Evolutionary conservation across 345 rosid genomes (phyloP).

Genomic region (Cochlearia excelsa): DNA sequence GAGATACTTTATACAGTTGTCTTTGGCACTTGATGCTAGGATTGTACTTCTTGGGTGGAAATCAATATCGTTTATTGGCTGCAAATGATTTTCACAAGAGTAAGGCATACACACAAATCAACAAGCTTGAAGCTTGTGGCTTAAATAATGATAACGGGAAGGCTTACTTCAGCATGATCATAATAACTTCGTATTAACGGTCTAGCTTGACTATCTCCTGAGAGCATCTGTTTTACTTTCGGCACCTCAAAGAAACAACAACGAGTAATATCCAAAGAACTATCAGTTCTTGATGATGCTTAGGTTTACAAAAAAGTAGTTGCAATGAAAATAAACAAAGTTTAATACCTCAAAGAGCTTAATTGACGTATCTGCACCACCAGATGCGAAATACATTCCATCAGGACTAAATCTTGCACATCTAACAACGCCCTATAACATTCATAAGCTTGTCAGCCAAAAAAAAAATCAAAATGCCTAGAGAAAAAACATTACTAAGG

Average conservation of each 20-base stretch:
- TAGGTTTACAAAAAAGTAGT: neutral
- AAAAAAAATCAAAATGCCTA: neutral
- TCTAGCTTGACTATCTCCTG: constrained; percentile 61
- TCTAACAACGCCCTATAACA: constrained; percentile 67
- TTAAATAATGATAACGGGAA: neutral
- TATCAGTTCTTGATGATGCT: constrained; percentile 16
- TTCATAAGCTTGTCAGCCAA: constrained; percentile 13
- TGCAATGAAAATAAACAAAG: constrained; percentile 1
- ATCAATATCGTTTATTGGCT: constrained; percentile 85
- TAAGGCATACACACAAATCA: neutral
- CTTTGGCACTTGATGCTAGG: constrained; percentile 73
- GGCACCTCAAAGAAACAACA: constrained; percentile 46
- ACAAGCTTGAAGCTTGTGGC: no score
- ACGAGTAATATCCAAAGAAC: constrained; percentile 10
- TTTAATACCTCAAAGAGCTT: constrained; percentile 75
- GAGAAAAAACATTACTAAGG: neutral
- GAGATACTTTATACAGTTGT: constrained; percentile 76
- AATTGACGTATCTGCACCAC: constrained; percentile 81
- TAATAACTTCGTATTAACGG: constrained; percentile 80
- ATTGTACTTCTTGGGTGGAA: constrained; percentile 76
- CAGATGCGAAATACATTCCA: constrained; percentile 81
- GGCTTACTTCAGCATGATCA: constrained; percentile 67
- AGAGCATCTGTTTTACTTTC: constrained; percentile 83
- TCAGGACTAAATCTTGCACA: constrained; percentile 89
- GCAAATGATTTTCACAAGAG: constrained; percentile 27